Evolutionary conservation across 2,329 filamentous ascomycete species (phyloP).

Genomic region (Sporothrix globosa): DNA sequence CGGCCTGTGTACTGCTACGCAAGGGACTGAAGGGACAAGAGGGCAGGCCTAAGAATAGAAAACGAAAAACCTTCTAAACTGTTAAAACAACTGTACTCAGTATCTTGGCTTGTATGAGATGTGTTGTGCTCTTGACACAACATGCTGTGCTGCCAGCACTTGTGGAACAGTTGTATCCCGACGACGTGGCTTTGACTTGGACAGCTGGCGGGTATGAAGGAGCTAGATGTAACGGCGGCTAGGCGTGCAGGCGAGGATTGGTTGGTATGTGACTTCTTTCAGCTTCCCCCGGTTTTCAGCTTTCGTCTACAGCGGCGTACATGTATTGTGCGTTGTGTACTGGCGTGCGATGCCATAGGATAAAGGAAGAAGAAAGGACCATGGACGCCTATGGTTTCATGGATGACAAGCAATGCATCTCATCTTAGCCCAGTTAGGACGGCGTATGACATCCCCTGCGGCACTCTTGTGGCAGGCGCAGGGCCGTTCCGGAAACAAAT

Average conservation of each 20-base stretch:
- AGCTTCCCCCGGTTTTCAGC: slow-evolving; percentile 2
- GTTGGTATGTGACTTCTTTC: not conserved
- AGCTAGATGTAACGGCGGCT: not conserved
- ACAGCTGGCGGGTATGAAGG: not conserved
- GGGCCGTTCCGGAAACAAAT: not conserved
- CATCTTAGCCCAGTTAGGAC: not conserved
- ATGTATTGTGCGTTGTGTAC: not conserved
- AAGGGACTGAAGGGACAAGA: not conserved
- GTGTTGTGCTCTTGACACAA: slow-evolving; percentile 9
- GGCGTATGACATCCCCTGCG: not conserved
- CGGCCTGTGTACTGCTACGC: not conserved
- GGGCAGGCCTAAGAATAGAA: not conserved
- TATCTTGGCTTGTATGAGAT: not conserved
- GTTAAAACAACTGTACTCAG: not conserved
- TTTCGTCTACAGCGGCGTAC: slow-evolving; percentile 6
- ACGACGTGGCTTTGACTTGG: not conserved
- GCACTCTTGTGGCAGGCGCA: slow-evolving; percentile 2
- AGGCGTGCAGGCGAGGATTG: not conserved
- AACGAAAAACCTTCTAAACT: not conserved
- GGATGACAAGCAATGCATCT: not conserved
- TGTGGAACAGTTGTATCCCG: slow-evolving; percentile 1
- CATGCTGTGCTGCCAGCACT: not conserved
- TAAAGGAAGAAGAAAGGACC: not conserved
- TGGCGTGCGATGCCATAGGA: not conserved
- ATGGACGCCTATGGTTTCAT: not conserved